Percentiles rank a stretch among this genome's conserved stretches.
phyloP scores from a whole-genome alignment of 306 rosid species.

The peach (Prunus persica) region Prunus_persica_NCBIv2 NC_034009.1:45022501-45023000 shows the following conservation, averaged over 20 bases:
- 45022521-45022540: no score
- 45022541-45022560: no score
- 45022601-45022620: no score
- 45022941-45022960: not conserved
- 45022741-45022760: slow-evolving; percentile 1
- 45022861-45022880: not conserved
- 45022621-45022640: no score
- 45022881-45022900: not conserved
- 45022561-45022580: no score
- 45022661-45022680: no score
- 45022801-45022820: not conserved
- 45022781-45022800: not conserved
- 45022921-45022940: not conserved
- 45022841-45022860: not conserved
- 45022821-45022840: not conserved
- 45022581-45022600: no score
- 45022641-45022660: no score
- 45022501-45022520: no score
- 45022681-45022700: no score
- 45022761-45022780: not conserved
- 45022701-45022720: not conserved
- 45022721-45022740: not conserved
- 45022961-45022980: not conserved
- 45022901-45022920: not conserved
- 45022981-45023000: slow-evolving; percentile 10